Conservation (phyloP, 140 eudicot genomes). For the Cichorium intybus region DNA sequence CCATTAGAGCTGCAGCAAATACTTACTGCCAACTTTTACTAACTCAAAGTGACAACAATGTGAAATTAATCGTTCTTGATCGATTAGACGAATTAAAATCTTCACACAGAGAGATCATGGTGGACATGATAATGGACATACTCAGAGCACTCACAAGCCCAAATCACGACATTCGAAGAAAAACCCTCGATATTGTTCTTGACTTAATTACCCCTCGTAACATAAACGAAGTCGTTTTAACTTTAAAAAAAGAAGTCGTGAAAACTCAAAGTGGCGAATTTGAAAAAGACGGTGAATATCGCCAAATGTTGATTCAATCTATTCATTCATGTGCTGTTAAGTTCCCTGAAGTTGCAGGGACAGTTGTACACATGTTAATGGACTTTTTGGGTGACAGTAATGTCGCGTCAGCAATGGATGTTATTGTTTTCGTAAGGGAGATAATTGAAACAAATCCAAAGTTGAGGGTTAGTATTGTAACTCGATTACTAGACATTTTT, state of each 20-base stretch:
- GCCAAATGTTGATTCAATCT: constrained; percentile 50
- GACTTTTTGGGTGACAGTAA: constrained; percentile 62
- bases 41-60: constrained; percentile 57
- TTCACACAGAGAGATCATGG: constrained; percentile 45
- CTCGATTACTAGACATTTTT: constrained; percentile 51
- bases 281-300: constrained; percentile 49
- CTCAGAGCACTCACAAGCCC: constrained; percentile 51
- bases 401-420: constrained; percentile 60
- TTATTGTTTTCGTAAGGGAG: constrained; percentile 47
- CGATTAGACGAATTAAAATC: constrained; percentile 43
- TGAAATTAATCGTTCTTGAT: constrained; percentile 53
- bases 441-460: constrained; percentile 58
- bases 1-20: constrained; percentile 48
- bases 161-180: constrained; percentile 50
- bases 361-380: constrained; percentile 59
- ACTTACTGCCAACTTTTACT: constrained; percentile 45
- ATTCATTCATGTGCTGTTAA: constrained; percentile 52
- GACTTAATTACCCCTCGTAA: constrained; percentile 48
- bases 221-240: constrained; percentile 48
- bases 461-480: constrained; percentile 45
- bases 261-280: constrained; percentile 50
- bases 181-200: constrained; percentile 46
- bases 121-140: constrained; percentile 52
- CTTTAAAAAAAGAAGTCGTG: constrained; percentile 49
- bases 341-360: constrained; percentile 60